phyloP scores from a whole-genome alignment of 441 rosid genomes.

The Corymbia calophylla region DNA sequence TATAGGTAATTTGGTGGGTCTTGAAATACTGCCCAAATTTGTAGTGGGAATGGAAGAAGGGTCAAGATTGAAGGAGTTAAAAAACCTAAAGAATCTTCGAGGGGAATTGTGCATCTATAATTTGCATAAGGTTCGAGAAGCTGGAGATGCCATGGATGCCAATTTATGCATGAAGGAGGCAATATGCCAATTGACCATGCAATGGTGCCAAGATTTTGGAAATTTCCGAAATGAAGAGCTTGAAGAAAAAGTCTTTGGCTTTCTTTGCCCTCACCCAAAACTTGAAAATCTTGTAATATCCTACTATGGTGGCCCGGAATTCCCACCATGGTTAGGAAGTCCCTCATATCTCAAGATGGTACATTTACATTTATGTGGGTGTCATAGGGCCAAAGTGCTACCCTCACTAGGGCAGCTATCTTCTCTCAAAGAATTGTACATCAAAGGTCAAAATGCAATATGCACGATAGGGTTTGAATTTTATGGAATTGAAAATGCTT shows the following conservation, averaged over 20 bases:
- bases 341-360: not conserved
- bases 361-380: not conserved
- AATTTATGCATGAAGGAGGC: not conserved
- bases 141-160: fast-evolving
- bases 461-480: not conserved
- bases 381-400: not conserved
- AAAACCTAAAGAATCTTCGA: fast-evolving
- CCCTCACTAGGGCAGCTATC: not conserved
- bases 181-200: not conserved
- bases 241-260: not conserved
- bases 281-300: not conserved
- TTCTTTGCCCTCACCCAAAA: not conserved
- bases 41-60: not conserved
- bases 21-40: not conserved
- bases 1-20: not conserved
- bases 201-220: not conserved
- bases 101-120: not conserved
- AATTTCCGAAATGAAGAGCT: not conserved
- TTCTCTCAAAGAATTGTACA: too few species aligned
- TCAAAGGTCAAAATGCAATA: not conserved
- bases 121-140: not conserved
- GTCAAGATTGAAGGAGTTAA: not conserved
- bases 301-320: not conserved
- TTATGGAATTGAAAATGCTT: not conserved
- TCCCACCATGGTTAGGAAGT: not conserved